Evolutionary conservation across 2,329 filamentous ascomycete species (phyloP).

Genomic region (Cytospora mali): DNA sequence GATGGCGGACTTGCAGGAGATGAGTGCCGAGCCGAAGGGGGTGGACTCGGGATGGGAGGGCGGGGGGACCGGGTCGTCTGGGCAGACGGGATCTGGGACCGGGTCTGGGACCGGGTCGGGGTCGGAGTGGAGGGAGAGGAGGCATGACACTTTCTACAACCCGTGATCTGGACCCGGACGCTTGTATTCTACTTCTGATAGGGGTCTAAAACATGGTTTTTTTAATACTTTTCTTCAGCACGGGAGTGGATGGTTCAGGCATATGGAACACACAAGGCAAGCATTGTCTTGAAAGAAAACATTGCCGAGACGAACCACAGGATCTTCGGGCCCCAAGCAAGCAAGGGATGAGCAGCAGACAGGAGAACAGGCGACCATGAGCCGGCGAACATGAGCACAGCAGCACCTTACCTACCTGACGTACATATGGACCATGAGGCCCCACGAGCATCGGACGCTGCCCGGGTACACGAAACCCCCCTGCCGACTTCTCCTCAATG

Average conservation of each 20-base stretch:
- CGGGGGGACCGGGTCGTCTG: slow-evolving; percentile 2
- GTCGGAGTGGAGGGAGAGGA: slow-evolving; percentile 18
- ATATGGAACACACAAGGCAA: no score
- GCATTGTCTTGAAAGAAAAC: no score
- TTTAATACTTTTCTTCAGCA: no score
- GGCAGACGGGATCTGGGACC: not conserved
- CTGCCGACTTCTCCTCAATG: no score
- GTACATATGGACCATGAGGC: no score
- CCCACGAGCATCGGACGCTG: no score
- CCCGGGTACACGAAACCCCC: no score
- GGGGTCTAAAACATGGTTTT: not conserved
- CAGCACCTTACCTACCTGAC: no score
- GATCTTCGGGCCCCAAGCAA: no score
- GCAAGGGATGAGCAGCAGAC: not conserved
- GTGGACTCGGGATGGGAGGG: slow-evolving; percentile 16
- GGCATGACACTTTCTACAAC: slow-evolving; percentile 33
- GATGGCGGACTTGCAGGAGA: not conserved
- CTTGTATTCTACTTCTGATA: not conserved
- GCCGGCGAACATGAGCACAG: no score
- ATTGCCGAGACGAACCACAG: no score
- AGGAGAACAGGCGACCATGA: no score
- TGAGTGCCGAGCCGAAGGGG: slow-evolving; percentile 9
- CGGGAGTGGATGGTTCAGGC: not conserved
- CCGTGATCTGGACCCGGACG: slow-evolving; percentile 22
- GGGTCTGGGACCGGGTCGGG: slow-evolving; percentile 3